Conservation (phyloP, 163 green algal genomes). For the Scenedesmus sp. region DNA sequence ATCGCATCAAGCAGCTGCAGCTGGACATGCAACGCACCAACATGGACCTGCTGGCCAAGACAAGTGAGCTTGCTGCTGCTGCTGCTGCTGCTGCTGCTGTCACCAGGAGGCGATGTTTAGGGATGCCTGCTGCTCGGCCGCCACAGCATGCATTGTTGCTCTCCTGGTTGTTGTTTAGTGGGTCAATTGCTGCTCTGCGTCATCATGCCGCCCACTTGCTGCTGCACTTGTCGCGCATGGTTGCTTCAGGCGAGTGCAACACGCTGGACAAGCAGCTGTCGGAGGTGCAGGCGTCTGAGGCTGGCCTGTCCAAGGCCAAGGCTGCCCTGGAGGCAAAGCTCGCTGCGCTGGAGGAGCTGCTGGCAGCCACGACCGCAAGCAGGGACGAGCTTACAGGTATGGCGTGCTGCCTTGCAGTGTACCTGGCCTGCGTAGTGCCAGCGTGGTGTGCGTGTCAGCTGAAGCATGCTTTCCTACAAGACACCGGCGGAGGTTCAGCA, state of each 20-base stretch:
- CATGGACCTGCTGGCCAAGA: slow-evolving; percentile 82
- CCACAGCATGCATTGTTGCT: neutral
- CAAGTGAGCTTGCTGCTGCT: slow-evolving; percentile 60
- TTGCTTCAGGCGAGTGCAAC: slow-evolving; percentile 47
- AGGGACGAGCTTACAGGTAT: slow-evolving; percentile 47
- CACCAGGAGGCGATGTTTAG: too few species aligned
- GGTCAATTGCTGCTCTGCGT: too few species aligned
- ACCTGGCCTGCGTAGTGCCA: neutral
- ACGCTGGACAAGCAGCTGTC: slow-evolving; percentile 59
- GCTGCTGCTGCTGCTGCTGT: too few species aligned
- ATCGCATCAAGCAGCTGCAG: slow-evolving; percentile 51
- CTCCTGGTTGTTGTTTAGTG: too few species aligned
- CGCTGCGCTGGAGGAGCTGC: slow-evolving; percentile 39
- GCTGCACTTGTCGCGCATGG: slow-evolving; percentile 8
- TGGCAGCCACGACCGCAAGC: neutral
- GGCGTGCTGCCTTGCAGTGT: neutral
- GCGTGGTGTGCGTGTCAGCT: neutral
- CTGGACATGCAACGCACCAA: slow-evolving; percentile 79
- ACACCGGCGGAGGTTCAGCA: neutral
- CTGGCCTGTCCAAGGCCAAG: slow-evolving; percentile 48
- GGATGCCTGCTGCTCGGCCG: neutral
- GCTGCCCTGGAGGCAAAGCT: slow-evolving; percentile 27
- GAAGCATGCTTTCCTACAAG: neutral
- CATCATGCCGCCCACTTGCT: neutral
- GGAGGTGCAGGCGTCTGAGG: slow-evolving; percentile 60